Base-by-base conservation (phyloP, 2,329 filamentous ascomycete genomes). In the Hypocreales sp. region DNA sequence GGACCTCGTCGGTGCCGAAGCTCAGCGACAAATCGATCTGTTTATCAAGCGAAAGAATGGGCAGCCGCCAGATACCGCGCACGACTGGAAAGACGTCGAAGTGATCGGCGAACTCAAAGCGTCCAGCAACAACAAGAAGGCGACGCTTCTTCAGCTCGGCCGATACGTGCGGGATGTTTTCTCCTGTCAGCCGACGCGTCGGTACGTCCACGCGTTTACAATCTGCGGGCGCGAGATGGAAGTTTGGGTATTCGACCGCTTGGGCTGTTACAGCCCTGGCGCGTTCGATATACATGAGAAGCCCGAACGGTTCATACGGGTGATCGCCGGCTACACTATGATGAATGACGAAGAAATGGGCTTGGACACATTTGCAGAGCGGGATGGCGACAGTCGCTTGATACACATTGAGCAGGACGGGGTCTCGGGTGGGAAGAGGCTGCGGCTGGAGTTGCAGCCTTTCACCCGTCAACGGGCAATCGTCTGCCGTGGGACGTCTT, bases 301-400 rank as follows among this genome's bases (percentile, higher is more conserved):
- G 20, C 29, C 29, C 17, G 21, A 31, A 18, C 26, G 26, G 25
- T 31, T 31, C 20, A 27, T 31, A 11, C 29, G 15, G 29, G 29
- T 31, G 18, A 31, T 25, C 21, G 26, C 24, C 26, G 21, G 12
- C 17, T n/a, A n/a, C n/a, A n/a, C n/a, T n/a, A n/a, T n/a, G n/a
- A n/a, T n/a, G n/a, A n/a, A n/a, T n/a, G n/a, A 24, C 12, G 25
- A 24, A n/a, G 28, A 30, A 20, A 19, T 30, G 11, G 28, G 24
- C 11, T 22, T 30, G 28, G 28, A 26, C 20, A 30, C 18, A 8
- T 30, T 30, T 23, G 14, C 25, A n/a, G 19, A 26, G 13, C 16
- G n/a, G 19, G 19, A 26, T 19, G 24, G 15, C 24, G 19, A 26
- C 15, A 20, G 9, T 19, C 19, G 9, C 13, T 28, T 22, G n/a